Base-by-base conservation (phyloP, 139 green algal species). In the Spirogloea muscicola region DNA sequence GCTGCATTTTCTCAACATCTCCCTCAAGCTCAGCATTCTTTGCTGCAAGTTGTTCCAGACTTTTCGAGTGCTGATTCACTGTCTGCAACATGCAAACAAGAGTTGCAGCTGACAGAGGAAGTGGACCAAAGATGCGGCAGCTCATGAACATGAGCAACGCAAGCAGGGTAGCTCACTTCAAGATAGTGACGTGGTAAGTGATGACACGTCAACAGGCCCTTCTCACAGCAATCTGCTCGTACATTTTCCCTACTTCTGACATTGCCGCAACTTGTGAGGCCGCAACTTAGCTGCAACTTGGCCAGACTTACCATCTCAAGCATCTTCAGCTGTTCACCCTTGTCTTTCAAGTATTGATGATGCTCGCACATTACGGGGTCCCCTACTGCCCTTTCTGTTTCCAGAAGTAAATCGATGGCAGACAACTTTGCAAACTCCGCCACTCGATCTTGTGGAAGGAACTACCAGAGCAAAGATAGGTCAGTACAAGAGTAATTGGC, bases 391-490 rank as follows among this genome's bases (percentile, higher is more conserved):
- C 87, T 91, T 82, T 97, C 85, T 0, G 94, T 98, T 18, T 92
- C 90, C 39, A 74, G 31, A 69, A 99, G 88, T 52, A 98, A 85
- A 79, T 95, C 73, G 3, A 81, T 68, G 0, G 87, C 80, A 51
- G 88, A 87, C 80, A 98, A 82, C 1, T 72, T 70, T 0, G 94
- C 89, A 85, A 99, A 99, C 62, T 90, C 85, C 3, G 83, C 77
- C 43, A 99, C 94, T 63, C 89, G 89, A 82, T 98, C 94, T 84
- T 97, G 93, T 3, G 92, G 97, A 91, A 97, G 87, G 71, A 97
- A 97, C 90, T 95, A 80, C 59, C 16, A 0, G n/a, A 16, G 31
- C 21, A 33, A 10, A 4, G 1, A 42, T 21, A 65, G 29, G n/a
- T n/a, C 1, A 42, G 58, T 13, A 5, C n/a, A n/a, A n/a, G n/a